Base-by-base conservation (phyloP, 1,139 yeast species). In the Yamadazyma mexicana region DNA sequence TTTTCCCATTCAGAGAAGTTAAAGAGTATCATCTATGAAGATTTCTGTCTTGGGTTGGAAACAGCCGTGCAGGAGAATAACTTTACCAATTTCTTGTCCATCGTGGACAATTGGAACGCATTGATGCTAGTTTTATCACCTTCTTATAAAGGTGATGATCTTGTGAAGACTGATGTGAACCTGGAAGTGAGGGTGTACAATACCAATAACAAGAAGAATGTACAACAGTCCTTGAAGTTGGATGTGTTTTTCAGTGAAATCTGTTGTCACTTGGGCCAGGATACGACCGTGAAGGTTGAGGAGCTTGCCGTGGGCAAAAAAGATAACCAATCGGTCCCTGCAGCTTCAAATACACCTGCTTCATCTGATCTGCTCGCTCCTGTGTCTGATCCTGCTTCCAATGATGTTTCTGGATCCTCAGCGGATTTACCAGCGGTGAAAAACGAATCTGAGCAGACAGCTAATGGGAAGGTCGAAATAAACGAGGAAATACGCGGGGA, bases 41-140 rank as follows among this genome's bases (percentile, higher is more conserved):
- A 66, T 17, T 71, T 61, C 43, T 68, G 73, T 47, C 50, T 54
- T 14, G 52, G 43, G 17, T 45, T 70, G 14, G 66, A 65, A 36
- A 45, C 47, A 11, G 50, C 74, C 0, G 60, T 69, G 11, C 64
- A 58, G 3, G 56, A 58, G 3, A 61, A 70, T 43, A 64, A 66
- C 40, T 66, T 73, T 39, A 49, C 52, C 10, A 50, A 48, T 6
- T 73, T 73, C 44, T 57, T 71, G 64, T 44, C 39, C 26, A 52
- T 67, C 8, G 56, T 73, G 30, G 77, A 72, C 48, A 64, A 58
- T 40, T 73, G 77, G 77, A 73, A 72, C 43, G 38, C 45, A 14
- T 52, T 72, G 37, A 67, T 70, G 72, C 32, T 67, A 16, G 52
- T 54, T 24, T 55, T 72, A 11, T 54, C 72, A 1, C 77, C 77